Conservation (phyloP, 2,329 filamentous ascomycete genomes). For the Arthrocladium fulminans region DNA sequence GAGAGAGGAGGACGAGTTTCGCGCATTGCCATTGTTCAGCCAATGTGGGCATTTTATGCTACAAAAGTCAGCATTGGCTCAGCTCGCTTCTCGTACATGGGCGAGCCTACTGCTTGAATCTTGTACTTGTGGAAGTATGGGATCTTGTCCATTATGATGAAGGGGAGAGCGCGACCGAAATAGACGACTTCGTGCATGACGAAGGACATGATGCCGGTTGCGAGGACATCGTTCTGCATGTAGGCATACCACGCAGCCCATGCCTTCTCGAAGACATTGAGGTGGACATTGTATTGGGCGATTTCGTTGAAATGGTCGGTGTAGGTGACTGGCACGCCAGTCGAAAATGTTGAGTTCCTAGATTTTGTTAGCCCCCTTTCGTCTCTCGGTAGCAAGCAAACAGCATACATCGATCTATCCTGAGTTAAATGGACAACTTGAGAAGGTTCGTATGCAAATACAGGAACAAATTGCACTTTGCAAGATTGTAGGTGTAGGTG, state of each 20-base stretch:
- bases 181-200: constrained; percentile 89
- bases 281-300: constrained; percentile 66
- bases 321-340: constrained; percentile 45
- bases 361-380: background rate
- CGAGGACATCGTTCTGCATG: constrained; percentile 95
- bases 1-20: constrained; percentile 80
- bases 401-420: too few relatives aligned
- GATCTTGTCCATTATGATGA: constrained; percentile 83
- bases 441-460: background rate
- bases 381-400: too few relatives aligned
- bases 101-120: constrained; percentile 65
- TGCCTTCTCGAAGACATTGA: constrained; percentile 77
- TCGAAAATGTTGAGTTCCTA: constrained; percentile 37
- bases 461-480: background rate
- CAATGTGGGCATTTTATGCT: constrained; percentile 80
- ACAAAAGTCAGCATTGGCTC: background rate
- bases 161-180: constrained; percentile 84
- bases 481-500: constrained; percentile 3
- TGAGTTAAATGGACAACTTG: too few relatives aligned
- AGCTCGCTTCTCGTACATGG: too few relatives aligned
- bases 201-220: constrained; percentile 96
- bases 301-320: constrained; percentile 59
- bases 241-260: constrained; percentile 97
- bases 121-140: constrained; percentile 89
- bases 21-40: constrained; percentile 94